A percentile compares a stretch with the other conserved stretches of the same genome.
phyloP scores from a whole-genome alignment of 768 basidiomycete genomes.

The Lactarius evosmus region DNA sequence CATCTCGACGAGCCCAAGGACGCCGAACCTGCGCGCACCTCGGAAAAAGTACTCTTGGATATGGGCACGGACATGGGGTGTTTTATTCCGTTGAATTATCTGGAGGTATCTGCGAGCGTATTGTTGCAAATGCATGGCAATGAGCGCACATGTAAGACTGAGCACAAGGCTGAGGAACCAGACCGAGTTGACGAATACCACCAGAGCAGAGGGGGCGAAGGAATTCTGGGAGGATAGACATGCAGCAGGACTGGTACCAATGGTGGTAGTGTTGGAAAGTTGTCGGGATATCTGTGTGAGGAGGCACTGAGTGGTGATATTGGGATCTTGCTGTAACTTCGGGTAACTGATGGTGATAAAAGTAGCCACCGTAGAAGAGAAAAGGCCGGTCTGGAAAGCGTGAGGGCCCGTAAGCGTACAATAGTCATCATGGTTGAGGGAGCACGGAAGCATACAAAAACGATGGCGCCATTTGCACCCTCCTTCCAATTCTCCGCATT shows the following conservation, averaged over 20 bases:
- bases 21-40: constrained; percentile 39
- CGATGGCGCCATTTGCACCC: background rate
- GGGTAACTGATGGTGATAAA: background rate
- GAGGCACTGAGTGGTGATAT: background rate
- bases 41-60: constrained; percentile 33
- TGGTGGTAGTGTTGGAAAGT: background rate
- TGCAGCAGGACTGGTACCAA: background rate
- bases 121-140: constrained; percentile 5
- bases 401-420: background rate
- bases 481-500: background rate
- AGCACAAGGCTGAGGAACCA: constrained; percentile 9
- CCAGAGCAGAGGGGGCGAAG: background rate
- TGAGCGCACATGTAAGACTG: background rate
- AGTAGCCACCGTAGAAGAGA: background rate
- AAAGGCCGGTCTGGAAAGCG: background rate
- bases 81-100: background rate
- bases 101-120: constrained; percentile 7
- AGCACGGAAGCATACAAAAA: background rate
- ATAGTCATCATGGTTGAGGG: background rate
- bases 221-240: background rate
- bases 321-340: background rate
- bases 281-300: background rate
- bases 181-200: background rate
- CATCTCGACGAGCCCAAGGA: constrained; percentile 40
- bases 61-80: background rate